Conservation (phyloP, 2,329 filamentous ascomycete genomes). For the Penicillium sp. region DNA sequence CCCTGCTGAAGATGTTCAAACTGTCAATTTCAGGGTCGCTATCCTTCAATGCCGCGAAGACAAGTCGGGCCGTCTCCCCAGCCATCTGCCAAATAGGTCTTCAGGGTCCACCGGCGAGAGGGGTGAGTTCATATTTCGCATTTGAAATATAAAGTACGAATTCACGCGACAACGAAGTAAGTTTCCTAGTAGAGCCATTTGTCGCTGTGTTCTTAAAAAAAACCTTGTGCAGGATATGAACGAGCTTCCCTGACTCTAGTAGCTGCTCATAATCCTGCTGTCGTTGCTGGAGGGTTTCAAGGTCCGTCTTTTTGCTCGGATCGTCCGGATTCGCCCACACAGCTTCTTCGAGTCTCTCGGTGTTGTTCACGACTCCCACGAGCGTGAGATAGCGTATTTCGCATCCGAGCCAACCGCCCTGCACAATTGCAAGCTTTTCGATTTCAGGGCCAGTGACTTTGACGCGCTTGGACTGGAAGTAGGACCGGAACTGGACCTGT, state of each 20-base stretch:
- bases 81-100: neutral
- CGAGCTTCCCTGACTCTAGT: neutral
- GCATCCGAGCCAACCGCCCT: neutral
- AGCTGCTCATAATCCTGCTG: too few species aligned
- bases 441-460: neutral
- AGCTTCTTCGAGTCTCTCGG: neutral
- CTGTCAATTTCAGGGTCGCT: neutral
- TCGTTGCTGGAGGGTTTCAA: too few species aligned
- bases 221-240: neutral
- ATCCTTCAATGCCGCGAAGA: neutral
- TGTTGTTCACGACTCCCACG: constrained; percentile 5
- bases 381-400: constrained; percentile 2
- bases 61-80: neutral
- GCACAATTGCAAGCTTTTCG: neutral
- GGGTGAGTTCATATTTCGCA: neutral
- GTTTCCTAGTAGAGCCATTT: neutral
- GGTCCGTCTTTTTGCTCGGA: too few species aligned
- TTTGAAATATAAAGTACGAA: neutral
- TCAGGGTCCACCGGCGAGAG: neutral
- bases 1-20: neutral
- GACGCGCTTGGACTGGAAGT: too few species aligned
- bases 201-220: neutral
- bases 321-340: neutral
- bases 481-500: too few species aligned
- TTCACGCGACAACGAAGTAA: neutral